These are phyloP conservation scores for Aphanomyces stellatus DNA, from an alignment of 352 stramenopile genomes.

Conservation along the genomic window DNA sequence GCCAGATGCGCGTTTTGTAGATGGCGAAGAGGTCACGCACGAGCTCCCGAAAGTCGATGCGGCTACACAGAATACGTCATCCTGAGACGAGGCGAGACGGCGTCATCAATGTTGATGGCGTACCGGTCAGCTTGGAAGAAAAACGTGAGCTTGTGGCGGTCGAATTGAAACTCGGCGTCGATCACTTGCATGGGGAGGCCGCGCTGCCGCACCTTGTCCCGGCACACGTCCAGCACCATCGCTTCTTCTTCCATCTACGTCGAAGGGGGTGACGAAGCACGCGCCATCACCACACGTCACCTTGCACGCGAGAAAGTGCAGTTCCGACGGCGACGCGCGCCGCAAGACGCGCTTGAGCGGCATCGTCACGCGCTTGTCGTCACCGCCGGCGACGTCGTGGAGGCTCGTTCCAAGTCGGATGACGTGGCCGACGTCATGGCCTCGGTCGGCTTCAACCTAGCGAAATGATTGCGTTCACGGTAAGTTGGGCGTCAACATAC, in stretches of 20 bases:
- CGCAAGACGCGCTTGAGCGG: conserved; percentile 90
- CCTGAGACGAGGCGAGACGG: neutral
- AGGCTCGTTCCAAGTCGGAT: conserved; percentile 82
- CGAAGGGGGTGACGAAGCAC: neutral
- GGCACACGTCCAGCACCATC: conserved; percentile 60
- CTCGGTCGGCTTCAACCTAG: conserved; percentile 96
- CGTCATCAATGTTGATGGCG: neutral
- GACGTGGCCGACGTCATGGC: conserved; percentile 94
- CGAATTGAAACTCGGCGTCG: conserved; percentile 87
- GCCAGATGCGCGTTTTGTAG: conserved; percentile 89
- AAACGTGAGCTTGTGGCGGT: conserved; percentile 87
- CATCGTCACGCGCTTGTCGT: conserved; percentile 55
- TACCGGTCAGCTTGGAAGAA: conserved; percentile 77
- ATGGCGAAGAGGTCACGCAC: conserved; percentile 86
- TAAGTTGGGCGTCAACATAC: conserved; percentile 24
- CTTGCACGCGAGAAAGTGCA: conserved; percentile 87
- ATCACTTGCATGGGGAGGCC: conserved; percentile 65
- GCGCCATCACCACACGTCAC: conserved; percentile 13
- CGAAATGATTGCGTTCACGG: too few species aligned
- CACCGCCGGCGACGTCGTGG: conserved; percentile 33
- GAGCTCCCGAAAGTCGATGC: conserved; percentile 86
- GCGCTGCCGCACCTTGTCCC: conserved; percentile 55
- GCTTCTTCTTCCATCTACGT: conserved; percentile 16
- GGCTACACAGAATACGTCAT: conserved; percentile 22
- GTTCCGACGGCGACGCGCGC: conserved; percentile 87